These are phyloP conservation scores for Echeveria elegans DNA, from an alignment of 164 flowering plant species.

Conservation along the genomic window DNA sequence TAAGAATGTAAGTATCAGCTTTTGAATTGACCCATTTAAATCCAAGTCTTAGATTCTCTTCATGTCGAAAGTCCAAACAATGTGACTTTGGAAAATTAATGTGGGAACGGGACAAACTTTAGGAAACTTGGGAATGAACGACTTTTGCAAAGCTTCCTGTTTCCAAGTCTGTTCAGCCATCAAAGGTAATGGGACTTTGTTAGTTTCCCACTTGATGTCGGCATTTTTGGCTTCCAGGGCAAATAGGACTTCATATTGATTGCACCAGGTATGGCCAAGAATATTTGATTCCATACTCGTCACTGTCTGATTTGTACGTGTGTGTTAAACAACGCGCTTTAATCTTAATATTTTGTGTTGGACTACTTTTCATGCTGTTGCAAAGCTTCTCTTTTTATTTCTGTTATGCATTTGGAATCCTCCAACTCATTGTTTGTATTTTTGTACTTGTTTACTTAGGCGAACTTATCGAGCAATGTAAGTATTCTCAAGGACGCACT, in stretches of 20 bases:
- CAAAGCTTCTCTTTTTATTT: too few relatives aligned
- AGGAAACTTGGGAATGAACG: background rate
- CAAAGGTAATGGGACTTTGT: background rate
- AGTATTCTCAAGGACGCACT: background rate
- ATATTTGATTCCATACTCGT: too few relatives aligned
- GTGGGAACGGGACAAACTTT: background rate
- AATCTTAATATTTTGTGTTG: too few relatives aligned
- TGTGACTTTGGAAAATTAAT: background rate
- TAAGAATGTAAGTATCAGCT: background rate
- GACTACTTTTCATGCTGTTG: background rate
- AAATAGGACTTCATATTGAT: background rate
- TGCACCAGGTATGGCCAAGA: background rate
- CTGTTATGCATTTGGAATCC: background rate
- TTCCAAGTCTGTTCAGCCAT: background rate
- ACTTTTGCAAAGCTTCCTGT: background rate
- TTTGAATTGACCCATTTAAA: background rate
- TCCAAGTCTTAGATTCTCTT: background rate
- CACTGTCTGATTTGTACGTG: too few relatives aligned
- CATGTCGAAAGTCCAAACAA: background rate
- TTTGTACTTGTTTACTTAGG: background rate
- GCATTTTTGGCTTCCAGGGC: background rate
- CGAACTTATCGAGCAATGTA: background rate
- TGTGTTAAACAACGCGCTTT: too few relatives aligned
- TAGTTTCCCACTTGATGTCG: conserved; percentile 3
- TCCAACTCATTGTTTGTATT: background rate